phyloP scores from a whole-genome alignment of 108 stramenopile genomes.

The Skeletonema costatum region DNA sequence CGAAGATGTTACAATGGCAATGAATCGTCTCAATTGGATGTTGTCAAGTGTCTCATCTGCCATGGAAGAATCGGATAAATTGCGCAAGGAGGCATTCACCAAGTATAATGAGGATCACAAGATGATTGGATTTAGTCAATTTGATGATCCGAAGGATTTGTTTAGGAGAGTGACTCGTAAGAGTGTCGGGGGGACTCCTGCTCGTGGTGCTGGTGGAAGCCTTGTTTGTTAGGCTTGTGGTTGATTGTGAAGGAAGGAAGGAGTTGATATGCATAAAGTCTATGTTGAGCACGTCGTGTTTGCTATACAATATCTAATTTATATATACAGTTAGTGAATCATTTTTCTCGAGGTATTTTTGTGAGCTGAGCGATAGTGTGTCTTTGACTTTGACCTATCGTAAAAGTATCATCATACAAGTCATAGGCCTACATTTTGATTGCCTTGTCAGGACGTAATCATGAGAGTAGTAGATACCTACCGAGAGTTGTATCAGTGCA shows the following conservation, averaged over 20 bases:
- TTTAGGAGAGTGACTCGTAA: constrained; percentile 6
- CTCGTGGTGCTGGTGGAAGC: neutral
- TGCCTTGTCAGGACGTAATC: too few relatives aligned
- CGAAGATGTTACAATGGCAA: constrained; percentile 45
- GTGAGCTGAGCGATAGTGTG: too few relatives aligned
- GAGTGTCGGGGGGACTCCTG: neutral
- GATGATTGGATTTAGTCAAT: constrained; percentile 39
- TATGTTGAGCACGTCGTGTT: neutral
- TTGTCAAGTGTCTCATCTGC: constrained; percentile 38
- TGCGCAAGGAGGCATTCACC: constrained; percentile 42
- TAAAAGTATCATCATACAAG: too few relatives aligned
- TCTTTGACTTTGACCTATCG: too few relatives aligned
- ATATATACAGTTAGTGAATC: neutral
- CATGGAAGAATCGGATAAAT: constrained; percentile 48
- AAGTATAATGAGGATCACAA: constrained; percentile 49
- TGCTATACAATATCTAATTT: neutral
- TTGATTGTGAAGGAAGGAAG: neutral
- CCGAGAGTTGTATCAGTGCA: too few relatives aligned
- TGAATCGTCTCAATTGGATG: constrained; percentile 44
- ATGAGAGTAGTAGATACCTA: too few relatives aligned
- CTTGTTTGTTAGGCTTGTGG: neutral
- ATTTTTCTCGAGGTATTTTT: neutral
- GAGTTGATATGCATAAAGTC: neutral
- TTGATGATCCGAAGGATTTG: constrained; percentile 44
- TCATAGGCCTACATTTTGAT: too few relatives aligned